Evolutionary conservation across 2,329 filamentous ascomycete species (phyloP).

Genomic region (Aspergillus amoenus): DNA sequence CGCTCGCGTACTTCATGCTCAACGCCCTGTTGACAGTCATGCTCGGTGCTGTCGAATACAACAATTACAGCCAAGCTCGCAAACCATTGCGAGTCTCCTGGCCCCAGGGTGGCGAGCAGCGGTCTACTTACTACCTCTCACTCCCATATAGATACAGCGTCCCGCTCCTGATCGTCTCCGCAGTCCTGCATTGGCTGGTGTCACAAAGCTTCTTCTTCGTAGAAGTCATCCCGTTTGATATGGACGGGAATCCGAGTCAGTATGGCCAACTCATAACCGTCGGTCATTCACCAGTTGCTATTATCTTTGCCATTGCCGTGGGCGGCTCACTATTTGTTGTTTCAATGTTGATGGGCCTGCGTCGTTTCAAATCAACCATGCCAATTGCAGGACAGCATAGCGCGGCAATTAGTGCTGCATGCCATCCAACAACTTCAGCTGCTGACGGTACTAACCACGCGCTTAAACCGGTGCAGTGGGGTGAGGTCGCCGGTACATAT

Average conservation of each 20-base stretch:
- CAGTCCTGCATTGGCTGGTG: slow-evolving; percentile 47
- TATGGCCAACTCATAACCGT: background rate
- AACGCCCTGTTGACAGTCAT: slow-evolving; percentile 45
- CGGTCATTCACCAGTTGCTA: background rate
- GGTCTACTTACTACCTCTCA: slow-evolving; percentile 45
- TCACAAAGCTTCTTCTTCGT: slow-evolving; percentile 48
- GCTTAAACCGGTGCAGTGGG: background rate
- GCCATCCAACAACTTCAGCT: background rate
- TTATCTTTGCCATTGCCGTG: background rate
- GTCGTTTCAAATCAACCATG: slow-evolving; percentile 23
- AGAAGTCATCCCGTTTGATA: slow-evolving; percentile 21
- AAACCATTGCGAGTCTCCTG: slow-evolving; percentile 46
- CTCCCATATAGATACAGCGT: slow-evolving; percentile 38
- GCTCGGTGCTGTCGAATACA: slow-evolving; percentile 35
- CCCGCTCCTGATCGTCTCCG: slow-evolving; percentile 34
- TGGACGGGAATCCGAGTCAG: background rate
- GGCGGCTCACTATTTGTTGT: background rate
- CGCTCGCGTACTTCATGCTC: slow-evolving; percentile 33
- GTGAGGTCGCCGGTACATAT: background rate
- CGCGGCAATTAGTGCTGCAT: background rate
- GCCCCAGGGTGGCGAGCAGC: slow-evolving; percentile 32
- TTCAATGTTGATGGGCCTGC: background rate
- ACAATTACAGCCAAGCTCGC: slow-evolving; percentile 32
- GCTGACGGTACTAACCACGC: background rate
- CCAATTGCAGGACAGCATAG: slow-evolving; percentile 23